These are phyloP conservation scores for Westerdykella ornata DNA, from an alignment of 2,329 filamentous ascomycete genomes.

Conservation along the genomic window DNA sequence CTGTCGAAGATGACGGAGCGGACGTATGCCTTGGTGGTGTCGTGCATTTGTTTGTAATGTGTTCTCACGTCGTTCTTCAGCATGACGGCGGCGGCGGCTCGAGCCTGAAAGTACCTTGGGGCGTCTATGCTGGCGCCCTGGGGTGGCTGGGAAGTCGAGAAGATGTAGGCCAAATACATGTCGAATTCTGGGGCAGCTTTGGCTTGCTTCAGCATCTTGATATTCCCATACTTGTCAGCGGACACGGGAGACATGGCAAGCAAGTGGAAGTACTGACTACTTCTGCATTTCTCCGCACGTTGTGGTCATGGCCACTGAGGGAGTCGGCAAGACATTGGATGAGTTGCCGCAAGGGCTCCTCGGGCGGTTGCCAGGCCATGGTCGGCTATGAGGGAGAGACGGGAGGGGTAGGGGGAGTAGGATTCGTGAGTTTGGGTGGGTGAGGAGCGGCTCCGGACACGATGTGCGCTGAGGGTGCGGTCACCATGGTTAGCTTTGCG, in stretches of 20 bases:
- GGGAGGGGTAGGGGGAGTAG: slow-evolving; percentile 5
- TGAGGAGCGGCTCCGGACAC: slow-evolving; percentile 16
- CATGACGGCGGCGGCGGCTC: slow-evolving; percentile 85
- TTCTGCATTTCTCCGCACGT: slow-evolving; percentile 82
- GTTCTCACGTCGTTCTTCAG: slow-evolving; percentile 87
- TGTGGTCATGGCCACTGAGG: slow-evolving; percentile 72
- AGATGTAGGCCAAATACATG: slow-evolving; percentile 91
- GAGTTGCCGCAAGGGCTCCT: slow-evolving; percentile 82
- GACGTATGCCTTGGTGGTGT: slow-evolving; percentile 66
- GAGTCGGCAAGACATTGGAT: slow-evolving; percentile 87
- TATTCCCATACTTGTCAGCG: slow-evolving; percentile 20
- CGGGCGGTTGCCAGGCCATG: slow-evolving; percentile 91
- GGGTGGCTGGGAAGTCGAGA: slow-evolving; percentile 62
- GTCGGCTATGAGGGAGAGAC: slow-evolving; percentile 3
- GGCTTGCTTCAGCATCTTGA: slow-evolving; percentile 85
- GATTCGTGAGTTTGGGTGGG: slow-evolving; percentile 1
- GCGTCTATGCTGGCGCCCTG: slow-evolving; percentile 53
- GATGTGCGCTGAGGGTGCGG: slow-evolving; percentile 25
- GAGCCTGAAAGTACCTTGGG: slow-evolving; percentile 65
- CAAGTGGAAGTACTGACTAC: slow-evolving; percentile 52
- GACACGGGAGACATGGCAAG: slow-evolving; percentile 2
- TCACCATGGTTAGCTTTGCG: slow-evolving; percentile 28
- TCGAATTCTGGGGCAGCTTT: slow-evolving; percentile 87
- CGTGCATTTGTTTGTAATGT: slow-evolving; percentile 68
- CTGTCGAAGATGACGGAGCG: slow-evolving; percentile 71